phyloP scores from a whole-genome alignment of 2,329 filamentous ascomycete genomes.

The Ascochyta fabae region DNA sequence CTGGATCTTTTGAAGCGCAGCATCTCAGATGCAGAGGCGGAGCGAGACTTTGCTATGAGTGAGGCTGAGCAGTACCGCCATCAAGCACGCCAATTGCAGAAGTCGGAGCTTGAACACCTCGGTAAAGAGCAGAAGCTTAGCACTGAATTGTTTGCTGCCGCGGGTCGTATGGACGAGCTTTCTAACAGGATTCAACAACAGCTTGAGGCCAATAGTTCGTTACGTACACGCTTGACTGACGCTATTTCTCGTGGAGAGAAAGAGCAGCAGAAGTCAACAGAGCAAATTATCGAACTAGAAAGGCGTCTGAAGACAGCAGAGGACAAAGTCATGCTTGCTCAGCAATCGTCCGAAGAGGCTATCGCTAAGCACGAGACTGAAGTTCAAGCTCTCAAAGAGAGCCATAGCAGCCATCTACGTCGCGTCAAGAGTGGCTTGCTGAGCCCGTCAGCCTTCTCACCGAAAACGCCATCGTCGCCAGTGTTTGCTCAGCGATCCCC shows the following conservation, averaged over 20 bases:
- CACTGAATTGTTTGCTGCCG: constrained; percentile 73
- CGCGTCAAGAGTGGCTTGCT: constrained; percentile 66
- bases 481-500: constrained; percentile 66
- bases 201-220: constrained; percentile 74
- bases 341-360: constrained; percentile 84
- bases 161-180: constrained; percentile 78
- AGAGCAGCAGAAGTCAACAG: constrained; percentile 79
- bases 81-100: constrained; percentile 65
- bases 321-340: constrained; percentile 80
- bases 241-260: constrained; percentile 84
- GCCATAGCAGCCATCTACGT: constrained; percentile 76
- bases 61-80: constrained; percentile 68
- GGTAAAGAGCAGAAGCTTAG: constrained; percentile 69
- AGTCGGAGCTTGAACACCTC: constrained; percentile 62
- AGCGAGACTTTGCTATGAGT: constrained; percentile 73
- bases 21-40: constrained; percentile 71
- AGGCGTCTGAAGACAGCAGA: constrained; percentile 80
- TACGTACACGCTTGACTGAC: constrained; percentile 77
- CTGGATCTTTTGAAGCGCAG: constrained; percentile 71
- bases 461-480: constrained; percentile 67
- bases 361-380: constrained; percentile 87
- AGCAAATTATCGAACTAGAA: constrained; percentile 84
- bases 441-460: constrained; percentile 59
- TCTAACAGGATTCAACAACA: constrained; percentile 81
- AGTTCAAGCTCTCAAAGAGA: constrained; percentile 75